phyloP scores from a whole-genome alignment of 2,329 filamentous ascomycete genomes.

The Penicillium frequentans region DNA sequence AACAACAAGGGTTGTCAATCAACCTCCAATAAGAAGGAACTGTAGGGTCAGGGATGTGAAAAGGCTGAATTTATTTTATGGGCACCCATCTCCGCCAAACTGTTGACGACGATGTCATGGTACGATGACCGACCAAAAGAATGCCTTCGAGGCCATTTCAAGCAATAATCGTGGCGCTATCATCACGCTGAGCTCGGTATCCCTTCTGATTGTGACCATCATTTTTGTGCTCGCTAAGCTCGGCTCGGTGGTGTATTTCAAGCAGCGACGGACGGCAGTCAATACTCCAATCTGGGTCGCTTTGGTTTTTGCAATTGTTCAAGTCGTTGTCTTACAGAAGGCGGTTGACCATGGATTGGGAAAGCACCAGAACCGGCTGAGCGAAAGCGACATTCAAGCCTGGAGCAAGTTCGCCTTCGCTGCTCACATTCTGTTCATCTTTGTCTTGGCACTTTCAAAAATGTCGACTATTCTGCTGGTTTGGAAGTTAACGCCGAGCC shows the following conservation, averaged over 20 bases:
- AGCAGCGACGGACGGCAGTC: slow-evolving; percentile 12
- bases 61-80: background rate
- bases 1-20: background rate
- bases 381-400: slow-evolving; percentile 1
- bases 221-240: slow-evolving; percentile 16
- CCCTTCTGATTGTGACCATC: slow-evolving; percentile 11
- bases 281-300: slow-evolving; percentile 15
- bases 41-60: background rate
- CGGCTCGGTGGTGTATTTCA: slow-evolving; percentile 12
- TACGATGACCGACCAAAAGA: background rate
- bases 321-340: slow-evolving; percentile 12
- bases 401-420: slow-evolving; percentile 14
- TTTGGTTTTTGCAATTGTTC: slow-evolving; percentile 12
- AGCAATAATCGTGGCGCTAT: background rate
- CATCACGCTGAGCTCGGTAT: slow-evolving; percentile 7
- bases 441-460: slow-evolving; percentile 4
- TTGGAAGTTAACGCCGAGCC: background rate
- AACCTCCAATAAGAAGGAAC: background rate
- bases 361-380: slow-evolving; percentile 6
- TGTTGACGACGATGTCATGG: background rate
- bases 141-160: background rate
- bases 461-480: background rate
- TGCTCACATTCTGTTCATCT: slow-evolving; percentile 13
- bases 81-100: background rate
- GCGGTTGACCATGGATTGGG: slow-evolving; percentile 15